phyloP scores from a whole-genome alignment of 2,329 filamentous ascomycete genomes.

The Aspergillus latus region DNA sequence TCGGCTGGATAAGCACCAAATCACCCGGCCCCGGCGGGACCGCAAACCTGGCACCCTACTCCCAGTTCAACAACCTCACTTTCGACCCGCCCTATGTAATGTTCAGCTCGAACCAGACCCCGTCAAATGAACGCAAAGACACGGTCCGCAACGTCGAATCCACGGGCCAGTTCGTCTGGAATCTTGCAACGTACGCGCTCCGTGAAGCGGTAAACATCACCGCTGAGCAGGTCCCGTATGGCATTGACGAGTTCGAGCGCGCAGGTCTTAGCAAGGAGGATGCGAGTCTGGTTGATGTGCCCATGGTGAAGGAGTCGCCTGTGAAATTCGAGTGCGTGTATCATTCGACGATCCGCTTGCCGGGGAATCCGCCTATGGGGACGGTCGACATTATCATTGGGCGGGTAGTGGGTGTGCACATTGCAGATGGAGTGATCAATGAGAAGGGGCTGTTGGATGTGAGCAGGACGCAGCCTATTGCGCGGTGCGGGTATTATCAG shows the following conservation, averaged over 20 bases:
- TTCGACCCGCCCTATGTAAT: conserved; percentile 64
- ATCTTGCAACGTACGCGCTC: conserved; percentile 58
- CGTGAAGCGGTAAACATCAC: conserved; percentile 57
- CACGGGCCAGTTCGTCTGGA: conserved; percentile 60
- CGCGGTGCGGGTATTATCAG: conserved; percentile 60
- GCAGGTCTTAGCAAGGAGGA: conserved; percentile 52
- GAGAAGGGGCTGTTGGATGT: conserved; percentile 57
- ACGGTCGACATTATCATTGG: conserved; percentile 60
- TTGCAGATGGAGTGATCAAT: conserved; percentile 54
- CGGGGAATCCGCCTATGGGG: conserved; percentile 59
- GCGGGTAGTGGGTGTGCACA: conserved; percentile 57
- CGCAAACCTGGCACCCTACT: conserved; percentile 59
- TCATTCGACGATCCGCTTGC: conserved; percentile 55
- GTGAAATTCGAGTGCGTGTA: conserved; percentile 61
- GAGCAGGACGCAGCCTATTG: conserved; percentile 58
- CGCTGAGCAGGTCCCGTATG: conserved; percentile 51
- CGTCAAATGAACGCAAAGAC: conserved; percentile 52
- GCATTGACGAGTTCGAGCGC: conserved; percentile 56
- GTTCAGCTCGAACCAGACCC: conserved; percentile 60
- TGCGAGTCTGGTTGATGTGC: conserved; percentile 43
- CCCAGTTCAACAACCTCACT: conserved; percentile 63
- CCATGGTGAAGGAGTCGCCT: conserved; percentile 56
- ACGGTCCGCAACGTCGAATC: conserved; percentile 57
- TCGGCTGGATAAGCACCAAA: conserved; percentile 63
- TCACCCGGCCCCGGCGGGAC: conserved; percentile 44